These are phyloP conservation scores for Licmophora abbreviata DNA, from an alignment of 108 stramenopile species.

Conservation along the genomic window DNA sequence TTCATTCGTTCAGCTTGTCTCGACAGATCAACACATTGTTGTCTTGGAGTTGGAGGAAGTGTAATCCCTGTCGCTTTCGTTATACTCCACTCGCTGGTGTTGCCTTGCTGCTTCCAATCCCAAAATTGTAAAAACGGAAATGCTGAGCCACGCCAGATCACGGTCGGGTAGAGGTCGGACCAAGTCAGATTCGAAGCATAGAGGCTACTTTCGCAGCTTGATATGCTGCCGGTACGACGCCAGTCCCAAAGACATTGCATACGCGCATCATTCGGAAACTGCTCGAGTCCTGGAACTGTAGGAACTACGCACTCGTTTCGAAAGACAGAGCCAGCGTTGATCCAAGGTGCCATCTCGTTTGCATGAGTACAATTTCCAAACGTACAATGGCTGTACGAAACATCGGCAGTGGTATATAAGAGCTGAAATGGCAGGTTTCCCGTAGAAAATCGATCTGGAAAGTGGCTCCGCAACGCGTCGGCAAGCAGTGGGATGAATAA, in stretches of 20 bases:
- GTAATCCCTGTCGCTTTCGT: not conserved
- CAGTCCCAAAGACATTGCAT: not conserved
- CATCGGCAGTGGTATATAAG: not conserved
- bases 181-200: not conserved
- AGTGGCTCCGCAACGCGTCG: not conserved
- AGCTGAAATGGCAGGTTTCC: slow-evolving; percentile 8
- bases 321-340: not conserved
- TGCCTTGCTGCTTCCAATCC: not conserved
- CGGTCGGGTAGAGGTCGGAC: not conserved
- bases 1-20: not conserved
- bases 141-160: slow-evolving; percentile 7
- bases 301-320: not conserved
- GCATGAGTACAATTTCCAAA: not conserved
- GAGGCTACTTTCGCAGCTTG: too few relatives aligned
- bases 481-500: slow-evolving; percentile 3
- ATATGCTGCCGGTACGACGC: not conserved
- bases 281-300: not conserved
- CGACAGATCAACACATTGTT: too few relatives aligned
- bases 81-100: not conserved
- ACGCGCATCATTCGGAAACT: not conserved
- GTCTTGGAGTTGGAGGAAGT: too few relatives aligned
- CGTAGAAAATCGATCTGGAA: slow-evolving; percentile 5
- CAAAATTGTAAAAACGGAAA: not conserved
- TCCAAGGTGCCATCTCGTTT: not conserved
- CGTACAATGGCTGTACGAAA: not conserved